These are phyloP conservation scores for Protoeuglena noctilucae DNA, from an alignment of 139 green algal species.

Conservation along the genomic window DNA sequence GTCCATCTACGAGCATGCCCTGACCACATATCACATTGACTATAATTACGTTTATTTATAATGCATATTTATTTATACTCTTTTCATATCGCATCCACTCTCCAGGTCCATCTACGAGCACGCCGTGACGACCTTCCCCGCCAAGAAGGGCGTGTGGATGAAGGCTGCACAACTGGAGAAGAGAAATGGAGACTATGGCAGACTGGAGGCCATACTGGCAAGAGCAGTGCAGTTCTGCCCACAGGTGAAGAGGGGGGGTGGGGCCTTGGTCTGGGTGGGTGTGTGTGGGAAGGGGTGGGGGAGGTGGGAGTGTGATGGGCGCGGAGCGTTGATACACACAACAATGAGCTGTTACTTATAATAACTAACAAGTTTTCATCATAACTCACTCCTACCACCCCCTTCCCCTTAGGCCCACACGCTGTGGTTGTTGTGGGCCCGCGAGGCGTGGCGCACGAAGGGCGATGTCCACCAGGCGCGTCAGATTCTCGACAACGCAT, in stretches of 20 bases:
- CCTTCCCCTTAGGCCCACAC: slow-evolving; percentile 66
- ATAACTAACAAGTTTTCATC: slow-evolving; percentile 2
- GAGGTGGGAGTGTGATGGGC: too few relatives aligned
- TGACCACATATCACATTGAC: too few relatives aligned
- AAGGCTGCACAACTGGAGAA: slow-evolving; percentile 82
- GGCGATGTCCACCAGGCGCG: slow-evolving; percentile 61
- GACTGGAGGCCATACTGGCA: slow-evolving; percentile 64
- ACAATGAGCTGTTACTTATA: slow-evolving; percentile 5
- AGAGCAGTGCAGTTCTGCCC: slow-evolving; percentile 75
- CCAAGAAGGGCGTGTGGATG: slow-evolving; percentile 71
- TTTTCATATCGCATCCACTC: too few relatives aligned
- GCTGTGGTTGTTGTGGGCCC: slow-evolving; percentile 94
- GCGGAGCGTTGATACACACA: too few relatives aligned
- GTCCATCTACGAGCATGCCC: slow-evolving; percentile 28
- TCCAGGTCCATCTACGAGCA: slow-evolving; percentile 29
- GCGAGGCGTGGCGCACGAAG: slow-evolving; percentile 71
- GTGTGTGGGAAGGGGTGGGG: neutral
- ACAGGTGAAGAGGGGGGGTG: slow-evolving; percentile 15
- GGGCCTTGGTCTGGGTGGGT: neutral
- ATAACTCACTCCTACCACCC: too few relatives aligned
- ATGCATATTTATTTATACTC: too few relatives aligned
- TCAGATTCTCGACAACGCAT: slow-evolving; percentile 63
- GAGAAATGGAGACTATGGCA: slow-evolving; percentile 43
- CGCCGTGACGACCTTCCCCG: slow-evolving; percentile 45
- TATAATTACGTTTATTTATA: too few relatives aligned